Base-by-base conservation (phyloP, 495 filamentous ascomycete species). In the Rostrohypoxylon terebratum region DNA sequence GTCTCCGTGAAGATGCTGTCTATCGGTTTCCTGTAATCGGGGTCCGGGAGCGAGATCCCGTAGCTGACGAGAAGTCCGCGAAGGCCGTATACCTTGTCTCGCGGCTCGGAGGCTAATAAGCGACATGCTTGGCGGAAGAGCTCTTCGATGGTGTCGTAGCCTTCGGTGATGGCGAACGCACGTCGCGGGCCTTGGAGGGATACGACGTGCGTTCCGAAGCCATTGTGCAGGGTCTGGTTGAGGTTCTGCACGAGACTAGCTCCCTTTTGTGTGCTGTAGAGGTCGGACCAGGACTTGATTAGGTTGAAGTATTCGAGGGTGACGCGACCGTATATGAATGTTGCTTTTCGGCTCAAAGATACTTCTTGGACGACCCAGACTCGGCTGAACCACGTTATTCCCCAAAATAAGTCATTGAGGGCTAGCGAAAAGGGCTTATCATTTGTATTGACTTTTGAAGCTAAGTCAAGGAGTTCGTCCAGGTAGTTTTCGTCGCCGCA, bases 351-450 rank as follows among this genome's bases (percentile, higher is more conserved):
- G 10, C 59, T 63, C 4, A 63, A 18, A 0, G 59, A 42, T 10
- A 63, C 59, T 2, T 63, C 45, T 38, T 63, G 28, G 11, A 51
- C 59, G 34, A 63, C 59, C 59, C 59, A 63, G 3, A 63, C 59
- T 14, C 38, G 38, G 2, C 38, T 42, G 2, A 42, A 42, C 38
- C 38, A 42, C n/a, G 38, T 42, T 42, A 42, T 42, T 42, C 38
- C 38, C 38, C 38, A 42, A 13, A 42, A 42, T 14, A 42, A n/a
- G 14, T 42, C 38, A 4, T 42, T 42, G 38, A 42, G 38, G 11
- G 38, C 38, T 42, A 4, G 13, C 14, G 11, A 1, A n/a, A 42
- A 4, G 11, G 14, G 11, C 11, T 42, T 42, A 42, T 13, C 13
- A 2, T 42, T 42, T 4, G 38, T 42, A 4, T 42, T 13, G 38